Evolutionary conservation across 768 basidiomycete species (phyloP), one percentile per base, ranked within the genome.

Genomic region (Boletus pseudopeckii): DNA sequence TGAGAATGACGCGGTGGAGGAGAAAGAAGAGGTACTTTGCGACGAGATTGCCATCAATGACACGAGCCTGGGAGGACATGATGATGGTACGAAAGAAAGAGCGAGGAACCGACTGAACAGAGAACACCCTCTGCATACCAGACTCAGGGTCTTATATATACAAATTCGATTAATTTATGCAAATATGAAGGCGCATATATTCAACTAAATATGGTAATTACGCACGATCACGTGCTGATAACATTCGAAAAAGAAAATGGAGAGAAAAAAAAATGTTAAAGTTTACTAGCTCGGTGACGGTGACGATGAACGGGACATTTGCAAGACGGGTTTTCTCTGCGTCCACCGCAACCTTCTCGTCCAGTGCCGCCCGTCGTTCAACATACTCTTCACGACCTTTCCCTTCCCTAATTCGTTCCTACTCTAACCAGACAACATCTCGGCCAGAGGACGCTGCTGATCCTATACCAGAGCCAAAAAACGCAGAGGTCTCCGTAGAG

Each of bases 11-110:
- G 53, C 52, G 50, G 53, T n/a, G 46, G 53, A 45, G 11, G 37
- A 45, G 28, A 34, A 36, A 30, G 32, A 52, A 26, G 38, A 75
- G 77, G 51, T 62, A 94, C 94, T 90, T 93, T 68, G 95, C 90
- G 59, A 94, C 72, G 43, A 79, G 81, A 43, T 80, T 88, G 17
- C 95, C 95, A 60, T 97, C 91, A 67, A 98, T 92, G 64, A 89
- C 63, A 55, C 78, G 76, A 8, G 81, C 77, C 48, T 65, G 56
- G 72, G 77, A 59, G 33, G 74, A 65, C 72, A 75, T 75, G 69
- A 55, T 64, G 70, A 56, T 56, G 52, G 67, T 62, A 54, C 56
- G 64, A 56, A 56, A 38, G 57, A 57, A 53, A 51, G 63, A 46
- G 36, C 45, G 56, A 42, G 39, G 26, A 37, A 42, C 32, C 15